A percentile compares a stretch with the other conserved stretches of the same genome.
Conservation (phyloP, 257 asterid species). For the Misopates orontium region DNA sequence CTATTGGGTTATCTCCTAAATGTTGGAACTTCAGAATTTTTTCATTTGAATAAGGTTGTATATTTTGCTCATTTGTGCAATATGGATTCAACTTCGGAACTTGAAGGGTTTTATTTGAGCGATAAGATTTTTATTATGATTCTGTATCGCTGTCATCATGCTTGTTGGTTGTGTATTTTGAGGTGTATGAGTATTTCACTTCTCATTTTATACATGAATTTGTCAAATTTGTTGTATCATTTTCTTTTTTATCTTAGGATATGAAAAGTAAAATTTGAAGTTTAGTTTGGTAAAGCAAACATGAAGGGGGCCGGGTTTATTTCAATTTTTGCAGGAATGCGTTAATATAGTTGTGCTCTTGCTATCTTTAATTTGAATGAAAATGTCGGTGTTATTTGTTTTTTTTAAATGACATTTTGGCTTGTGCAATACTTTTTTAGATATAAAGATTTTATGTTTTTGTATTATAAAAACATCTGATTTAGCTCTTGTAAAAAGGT, state of each 20-base stretch:
- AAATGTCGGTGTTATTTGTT: too few relatives aligned
- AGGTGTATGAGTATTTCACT: too few relatives aligned
- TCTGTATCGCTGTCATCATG: too few relatives aligned
- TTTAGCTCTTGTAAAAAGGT: constrained; percentile 12
- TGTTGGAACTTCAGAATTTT: background rate
- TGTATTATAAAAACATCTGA: background rate
- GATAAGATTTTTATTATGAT: too few relatives aligned
- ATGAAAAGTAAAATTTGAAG: background rate
- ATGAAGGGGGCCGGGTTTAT: background rate
- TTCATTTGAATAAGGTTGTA: background rate
- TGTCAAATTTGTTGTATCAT: background rate
- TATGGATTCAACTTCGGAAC: too few relatives aligned
- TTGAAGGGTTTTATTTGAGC: too few relatives aligned
- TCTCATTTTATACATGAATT: background rate
- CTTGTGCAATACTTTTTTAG: too few relatives aligned
- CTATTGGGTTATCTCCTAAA: too few relatives aligned
- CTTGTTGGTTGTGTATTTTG: background rate
- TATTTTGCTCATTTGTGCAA: background rate
- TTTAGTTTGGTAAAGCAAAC: background rate
- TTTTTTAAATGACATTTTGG: too few relatives aligned
- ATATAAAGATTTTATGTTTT: background rate
- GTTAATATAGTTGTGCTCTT: background rate
- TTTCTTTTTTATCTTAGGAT: too few relatives aligned
- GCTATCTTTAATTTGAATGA: too few relatives aligned
- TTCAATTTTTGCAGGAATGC: too few relatives aligned